Conservation (phyloP, 768 basidiomycete species). For the Suillus paluster region DNA sequence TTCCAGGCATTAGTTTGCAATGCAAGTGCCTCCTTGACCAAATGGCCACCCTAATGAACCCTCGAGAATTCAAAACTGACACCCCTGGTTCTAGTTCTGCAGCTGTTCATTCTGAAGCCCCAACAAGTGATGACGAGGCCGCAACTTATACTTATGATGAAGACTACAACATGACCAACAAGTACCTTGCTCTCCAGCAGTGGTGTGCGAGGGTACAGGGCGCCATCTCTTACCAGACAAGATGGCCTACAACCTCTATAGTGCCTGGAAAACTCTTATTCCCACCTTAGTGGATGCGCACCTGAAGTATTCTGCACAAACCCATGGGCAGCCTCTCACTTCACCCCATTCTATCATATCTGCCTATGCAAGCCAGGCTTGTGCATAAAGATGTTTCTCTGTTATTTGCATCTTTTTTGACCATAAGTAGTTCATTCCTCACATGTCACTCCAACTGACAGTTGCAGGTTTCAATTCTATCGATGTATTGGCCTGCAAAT, state of each 20-base stretch:
- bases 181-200: not conserved
- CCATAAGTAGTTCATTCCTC: not conserved
- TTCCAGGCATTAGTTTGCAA: constrained; percentile 1
- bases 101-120: not conserved
- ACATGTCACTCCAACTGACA: not conserved
- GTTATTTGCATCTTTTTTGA: constrained; percentile 11
- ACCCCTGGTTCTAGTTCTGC: not conserved
- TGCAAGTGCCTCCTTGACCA: constrained; percentile 3
- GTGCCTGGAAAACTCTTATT: constrained; percentile 8
- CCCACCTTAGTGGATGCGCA: not conserved
- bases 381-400: not conserved
- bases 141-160: not conserved
- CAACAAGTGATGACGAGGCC: not conserved
- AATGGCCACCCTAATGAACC: constrained; percentile 2
- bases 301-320: constrained; percentile 1
- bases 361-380: not conserved
- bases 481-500: constrained; percentile 24
- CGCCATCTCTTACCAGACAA: not conserved
- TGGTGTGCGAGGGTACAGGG: not conserved
- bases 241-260: not conserved
- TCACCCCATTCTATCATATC: constrained; percentile 7
- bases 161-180: not conserved
- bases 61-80: not conserved
- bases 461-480: constrained; percentile 21
- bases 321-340: too few species aligned